Base-by-base conservation (phyloP, 345 rosid genomes). In the Aquilaria yunnanensis region DNA sequence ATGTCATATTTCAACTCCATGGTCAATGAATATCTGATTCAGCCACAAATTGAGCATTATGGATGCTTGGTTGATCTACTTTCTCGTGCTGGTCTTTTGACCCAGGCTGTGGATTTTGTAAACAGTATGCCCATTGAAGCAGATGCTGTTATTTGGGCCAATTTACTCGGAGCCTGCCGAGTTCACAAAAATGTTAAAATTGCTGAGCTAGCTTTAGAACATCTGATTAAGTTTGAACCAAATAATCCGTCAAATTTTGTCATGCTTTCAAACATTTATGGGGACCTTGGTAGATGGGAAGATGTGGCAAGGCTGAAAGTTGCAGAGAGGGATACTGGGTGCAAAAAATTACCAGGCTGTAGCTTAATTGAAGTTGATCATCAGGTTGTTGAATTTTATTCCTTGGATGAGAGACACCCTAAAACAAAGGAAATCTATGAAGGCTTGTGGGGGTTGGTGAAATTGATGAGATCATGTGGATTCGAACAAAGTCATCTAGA, bases 1-100 rank as follows among this genome's bases (percentile, higher is more conserved):
- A 75, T 84, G 47, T 78, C 82, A 34, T 80, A 79, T 80, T 88
- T 80, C 78, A 66, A 47, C n/a, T 79, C 94, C 10, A 88, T 90
- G 97, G 56, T 63, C 8, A 72, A 72, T 51, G 84, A 93, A 69
- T 80, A 77, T 72, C 77, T 82, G 10, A 65, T 87, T 32, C 63
- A 50, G 51, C 97, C 96, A 68, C 81, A 80, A 48, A 87, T 93
- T 29, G 97, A 90, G 74, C 98, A 93, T 54, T 87, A 86, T 10
- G 97, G 97, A 5, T 92, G 97, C 67, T 70, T 93, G 67, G 92
- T 86, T 71, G 94, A 90, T 79, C 70, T 87, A 68, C 86, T 92
- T 49, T 84, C 82, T 2, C 76, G 91, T 46, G 89, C 96, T 59
- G 96, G 97, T 66, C 84, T 76, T 54, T 66, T 92, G 63, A 69